phyloP scores from a whole-genome alignment of 257 asterid genomes.

The Capsicum chinense region DNA sequence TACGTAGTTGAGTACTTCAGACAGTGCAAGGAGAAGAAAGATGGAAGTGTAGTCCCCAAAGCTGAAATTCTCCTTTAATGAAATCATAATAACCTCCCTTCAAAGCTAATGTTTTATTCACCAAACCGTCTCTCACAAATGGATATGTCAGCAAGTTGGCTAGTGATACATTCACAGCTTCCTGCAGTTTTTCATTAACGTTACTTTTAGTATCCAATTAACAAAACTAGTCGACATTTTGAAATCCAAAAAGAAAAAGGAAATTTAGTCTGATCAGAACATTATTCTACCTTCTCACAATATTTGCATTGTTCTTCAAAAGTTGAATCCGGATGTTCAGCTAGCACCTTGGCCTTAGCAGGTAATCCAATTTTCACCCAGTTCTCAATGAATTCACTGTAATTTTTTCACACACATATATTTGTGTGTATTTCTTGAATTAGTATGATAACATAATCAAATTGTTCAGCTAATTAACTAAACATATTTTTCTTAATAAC shows the following conservation, averaged over 20 bases:
- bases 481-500: too few relatives aligned
- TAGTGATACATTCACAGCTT: constrained; percentile 87
- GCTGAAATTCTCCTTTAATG: constrained; percentile 78
- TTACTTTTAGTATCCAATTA: not conserved
- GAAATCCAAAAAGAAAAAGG: not conserved
- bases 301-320: constrained; percentile 54
- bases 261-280: not conserved
- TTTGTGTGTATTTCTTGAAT: too few relatives aligned
- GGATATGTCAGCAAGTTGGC: constrained; percentile 85
- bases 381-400: constrained; percentile 86
- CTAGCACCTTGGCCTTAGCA: constrained; percentile 69
- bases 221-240: not conserved
- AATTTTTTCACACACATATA: not conserved
- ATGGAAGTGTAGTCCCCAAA: constrained; percentile 79
- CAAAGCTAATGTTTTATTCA: constrained; percentile 71
- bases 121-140: constrained; percentile 81
- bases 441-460: too few relatives aligned
- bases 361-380: constrained; percentile 87
- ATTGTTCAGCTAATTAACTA: too few relatives aligned
- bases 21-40: constrained; percentile 72
- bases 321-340: constrained; percentile 38
- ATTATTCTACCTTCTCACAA: constrained; percentile 68
- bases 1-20: constrained; percentile 45
- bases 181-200: constrained; percentile 50
- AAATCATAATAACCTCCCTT: constrained; percentile 93